Conservation (phyloP, 495 filamentous ascomycete genomes). For the Tuber aestivum region DNA sequence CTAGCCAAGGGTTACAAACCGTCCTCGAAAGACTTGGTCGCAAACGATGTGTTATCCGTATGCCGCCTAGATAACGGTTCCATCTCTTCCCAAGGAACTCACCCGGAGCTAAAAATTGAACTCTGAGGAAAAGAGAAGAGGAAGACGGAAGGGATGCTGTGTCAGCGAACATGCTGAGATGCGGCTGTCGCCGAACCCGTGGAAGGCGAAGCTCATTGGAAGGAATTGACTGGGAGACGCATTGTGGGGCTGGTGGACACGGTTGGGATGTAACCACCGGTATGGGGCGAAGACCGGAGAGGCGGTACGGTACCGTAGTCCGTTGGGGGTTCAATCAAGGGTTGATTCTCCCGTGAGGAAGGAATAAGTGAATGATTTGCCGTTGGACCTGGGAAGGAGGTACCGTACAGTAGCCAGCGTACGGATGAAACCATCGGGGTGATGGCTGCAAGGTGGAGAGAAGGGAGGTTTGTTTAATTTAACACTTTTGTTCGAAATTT, state of each 20-base stretch:
- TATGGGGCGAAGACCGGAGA: not conserved
- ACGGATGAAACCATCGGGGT: not conserved
- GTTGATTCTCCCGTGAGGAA: not conserved
- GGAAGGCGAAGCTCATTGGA: not conserved
- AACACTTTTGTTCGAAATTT: not conserved
- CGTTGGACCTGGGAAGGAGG: not conserved
- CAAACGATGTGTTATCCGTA: constrained; percentile 17
- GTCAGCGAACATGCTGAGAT: not conserved
- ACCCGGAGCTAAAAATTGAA: not conserved
- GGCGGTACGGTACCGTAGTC: too few relatives aligned
- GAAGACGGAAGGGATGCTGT: not conserved
- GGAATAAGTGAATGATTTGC: not conserved
- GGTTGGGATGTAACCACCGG: too few relatives aligned
- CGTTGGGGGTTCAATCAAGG: not conserved
- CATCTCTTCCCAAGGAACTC: constrained; percentile 6
- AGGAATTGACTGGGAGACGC: not conserved
- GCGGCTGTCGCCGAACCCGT: not conserved
- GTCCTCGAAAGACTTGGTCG: constrained; percentile 17
- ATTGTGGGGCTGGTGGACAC: not conserved
- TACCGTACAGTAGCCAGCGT: too few relatives aligned
- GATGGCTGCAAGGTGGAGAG: not conserved
- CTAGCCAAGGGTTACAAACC: constrained; percentile 9
- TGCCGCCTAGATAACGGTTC: constrained; percentile 24
- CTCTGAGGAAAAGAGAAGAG: not conserved
- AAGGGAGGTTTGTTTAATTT: not conserved